Evolutionary conservation across 805 yeast genomes (phyloP), one percentile per base, ranked within the genome.

Genomic region (Isabelozyma gotoi): DNA sequence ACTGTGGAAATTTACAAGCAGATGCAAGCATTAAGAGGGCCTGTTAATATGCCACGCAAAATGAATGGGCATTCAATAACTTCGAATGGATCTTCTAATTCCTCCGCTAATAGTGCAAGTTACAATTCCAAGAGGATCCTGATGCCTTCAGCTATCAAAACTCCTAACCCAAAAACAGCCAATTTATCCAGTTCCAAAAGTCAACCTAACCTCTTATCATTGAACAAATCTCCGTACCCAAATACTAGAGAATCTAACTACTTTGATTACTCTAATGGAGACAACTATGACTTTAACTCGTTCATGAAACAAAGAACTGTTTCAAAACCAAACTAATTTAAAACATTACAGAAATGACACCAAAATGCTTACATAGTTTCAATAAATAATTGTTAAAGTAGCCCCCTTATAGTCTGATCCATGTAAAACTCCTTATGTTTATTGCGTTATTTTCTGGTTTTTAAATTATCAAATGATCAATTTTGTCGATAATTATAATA

Each of bases 281-380:
- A 53, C n/a, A 57, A 54, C 34, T 70, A 69, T 43, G 73, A 70
- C 50, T 69, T 70, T 41, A 56, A 60, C 40, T 59, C 70, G 3
- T 70, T 63, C 42, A 68, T 68, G 64, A 59, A 59, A 36, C 68
- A 58, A 42, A 55, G 39, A 20, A 16, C 39, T 7, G 39, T 36
- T 20, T 36, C 39, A 56, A 44, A 42, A 40, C 33, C 48, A 38
- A 35, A 17, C 14, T 21, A 19, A 33, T 20, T 18, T 32, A 4
- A 32, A 14, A 14, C 10, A 11, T 32, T 11, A 7, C 16, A 32
- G 8, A 5, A 10, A 24, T n/a, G n/a, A n/a, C n/a, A n/a, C n/a
- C n/a, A n/a, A n/a, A n/a, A n/a, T n/a, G n/a, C n/a, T n/a, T n/a
- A n/a, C 1, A 2, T 24, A 24, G 29, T n/a, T 7, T 24, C 29